phyloP scores from a whole-genome alignment of 305 asterid species.

The Fraxinus baroniana region DNA sequence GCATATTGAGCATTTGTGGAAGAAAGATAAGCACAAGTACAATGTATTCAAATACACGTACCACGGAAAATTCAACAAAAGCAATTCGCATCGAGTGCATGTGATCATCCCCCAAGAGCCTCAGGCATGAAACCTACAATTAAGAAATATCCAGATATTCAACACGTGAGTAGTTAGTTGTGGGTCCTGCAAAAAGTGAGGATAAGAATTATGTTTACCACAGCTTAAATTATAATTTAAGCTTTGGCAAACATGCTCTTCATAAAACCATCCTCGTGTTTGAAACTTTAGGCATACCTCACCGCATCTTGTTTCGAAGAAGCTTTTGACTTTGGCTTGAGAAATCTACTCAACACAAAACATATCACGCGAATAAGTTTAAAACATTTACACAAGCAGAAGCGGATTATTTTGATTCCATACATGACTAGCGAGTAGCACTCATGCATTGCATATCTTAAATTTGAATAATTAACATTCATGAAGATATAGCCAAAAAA shows the following conservation, averaged over 20 bases:
- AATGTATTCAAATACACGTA: slow-evolving; percentile 28
- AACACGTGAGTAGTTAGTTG: background rate
- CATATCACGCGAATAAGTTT: slow-evolving; percentile 1
- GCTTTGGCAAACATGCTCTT: background rate
- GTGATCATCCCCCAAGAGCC: slow-evolving; percentile 96
- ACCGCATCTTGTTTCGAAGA: slow-evolving; percentile 88
- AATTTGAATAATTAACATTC: background rate
- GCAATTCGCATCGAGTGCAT: slow-evolving; percentile 90
- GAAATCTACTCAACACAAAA: slow-evolving; percentile 48
- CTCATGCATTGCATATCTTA: background rate
- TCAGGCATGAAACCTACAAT: slow-evolving; percentile 82
- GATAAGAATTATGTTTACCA: background rate
- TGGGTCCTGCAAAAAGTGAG: background rate
- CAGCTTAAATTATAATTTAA: too few relatives aligned
- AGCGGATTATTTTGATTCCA: background rate
- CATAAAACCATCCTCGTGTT: background rate
- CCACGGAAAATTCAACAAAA: slow-evolving; percentile 81
- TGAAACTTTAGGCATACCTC: slow-evolving; percentile 50
- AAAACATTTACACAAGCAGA: background rate
- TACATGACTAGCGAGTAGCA: background rate
- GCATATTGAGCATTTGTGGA: background rate
- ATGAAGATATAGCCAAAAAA: background rate
- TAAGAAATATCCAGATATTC: background rate
- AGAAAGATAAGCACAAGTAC: background rate
- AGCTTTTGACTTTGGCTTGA: slow-evolving; percentile 76